These are phyloP conservation scores for Cinnamomum micranthum DNA, from an alignment of 164 flowering plant species.

Conservation along the genomic window DNA sequence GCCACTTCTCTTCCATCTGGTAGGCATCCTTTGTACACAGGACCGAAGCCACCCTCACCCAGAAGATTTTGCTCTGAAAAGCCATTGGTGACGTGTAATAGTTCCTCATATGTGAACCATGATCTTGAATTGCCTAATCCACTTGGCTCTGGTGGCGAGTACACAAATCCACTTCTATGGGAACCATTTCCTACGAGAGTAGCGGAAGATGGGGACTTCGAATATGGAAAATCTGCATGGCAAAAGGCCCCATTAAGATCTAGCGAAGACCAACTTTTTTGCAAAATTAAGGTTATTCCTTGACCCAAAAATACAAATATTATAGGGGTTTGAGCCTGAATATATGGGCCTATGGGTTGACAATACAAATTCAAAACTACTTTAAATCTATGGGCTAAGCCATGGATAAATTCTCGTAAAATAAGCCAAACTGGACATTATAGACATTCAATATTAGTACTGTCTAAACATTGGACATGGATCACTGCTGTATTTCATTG, in stretches of 20 bases:
- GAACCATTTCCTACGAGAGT: constrained; percentile 44
- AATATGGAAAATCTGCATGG: constrained; percentile 36
- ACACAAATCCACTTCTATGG: constrained; percentile 26
- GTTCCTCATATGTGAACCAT: constrained; percentile 65
- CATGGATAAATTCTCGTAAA: background rate
- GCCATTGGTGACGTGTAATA: constrained; percentile 59
- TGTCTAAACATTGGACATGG: background rate
- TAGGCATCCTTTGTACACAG: constrained; percentile 66
- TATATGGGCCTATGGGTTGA: background rate
- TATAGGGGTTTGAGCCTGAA: background rate
- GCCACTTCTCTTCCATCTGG: constrained; percentile 84
- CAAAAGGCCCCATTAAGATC: constrained; percentile 2
- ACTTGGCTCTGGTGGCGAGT: constrained; percentile 47
- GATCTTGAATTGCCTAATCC: constrained; percentile 70
- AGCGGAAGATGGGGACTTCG: constrained; percentile 34
- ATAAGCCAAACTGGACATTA: too few species aligned
- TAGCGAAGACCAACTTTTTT: background rate
- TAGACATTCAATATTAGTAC: background rate
- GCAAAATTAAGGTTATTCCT: too few species aligned
- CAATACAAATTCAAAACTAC: background rate
- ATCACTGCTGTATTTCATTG: background rate
- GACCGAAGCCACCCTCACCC: constrained; percentile 93
- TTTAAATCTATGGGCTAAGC: background rate
- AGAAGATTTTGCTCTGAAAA: constrained; percentile 71
- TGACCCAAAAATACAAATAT: too few species aligned